These are phyloP conservation scores for Colletotrichum incanum DNA, from an alignment of 2,329 filamentous ascomycete species.

Conservation along the genomic window DNA sequence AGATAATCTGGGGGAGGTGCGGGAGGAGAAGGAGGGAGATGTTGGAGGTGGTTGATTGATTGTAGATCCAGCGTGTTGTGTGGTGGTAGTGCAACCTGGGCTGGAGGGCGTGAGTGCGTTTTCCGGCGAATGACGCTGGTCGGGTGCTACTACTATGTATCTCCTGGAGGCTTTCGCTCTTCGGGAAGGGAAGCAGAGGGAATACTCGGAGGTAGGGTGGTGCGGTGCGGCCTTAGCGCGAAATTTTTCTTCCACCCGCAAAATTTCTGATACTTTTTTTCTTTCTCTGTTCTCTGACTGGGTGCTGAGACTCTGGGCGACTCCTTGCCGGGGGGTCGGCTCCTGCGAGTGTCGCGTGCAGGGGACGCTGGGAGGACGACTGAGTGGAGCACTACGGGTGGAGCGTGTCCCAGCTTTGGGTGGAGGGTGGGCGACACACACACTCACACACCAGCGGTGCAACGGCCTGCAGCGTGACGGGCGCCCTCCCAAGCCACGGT, in stretches of 20 bases:
- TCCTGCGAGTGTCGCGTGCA: slow-evolving; percentile 39
- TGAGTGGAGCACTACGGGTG: slow-evolving; percentile 16
- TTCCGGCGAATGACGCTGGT: slow-evolving; percentile 44
- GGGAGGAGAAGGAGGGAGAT: slow-evolving; percentile 22
- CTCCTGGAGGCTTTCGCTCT: slow-evolving; percentile 13
- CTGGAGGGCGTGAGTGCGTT: slow-evolving; percentile 11
- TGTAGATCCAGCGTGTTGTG: slow-evolving; percentile 28
- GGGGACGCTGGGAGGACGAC: slow-evolving; percentile 6
- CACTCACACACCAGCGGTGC: background rate
- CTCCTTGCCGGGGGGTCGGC: slow-evolving; percentile 18
- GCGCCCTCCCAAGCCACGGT: slow-evolving; percentile 29
- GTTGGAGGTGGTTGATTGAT: slow-evolving; percentile 20
- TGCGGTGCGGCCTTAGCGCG: slow-evolving; percentile 37
- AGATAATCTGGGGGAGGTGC: slow-evolving; percentile 18
- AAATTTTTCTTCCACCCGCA: slow-evolving; percentile 38
- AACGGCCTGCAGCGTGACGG: slow-evolving; percentile 39
- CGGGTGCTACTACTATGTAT: slow-evolving; percentile 32
- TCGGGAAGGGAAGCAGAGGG: slow-evolving; percentile 28
- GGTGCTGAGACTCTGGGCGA: slow-evolving; percentile 29
- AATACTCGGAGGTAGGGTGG: slow-evolving; percentile 40
- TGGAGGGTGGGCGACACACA: background rate
- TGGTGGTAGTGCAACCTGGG: slow-evolving; percentile 3
- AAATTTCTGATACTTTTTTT: slow-evolving; percentile 37
- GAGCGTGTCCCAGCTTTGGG: slow-evolving; percentile 17
- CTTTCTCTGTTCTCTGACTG: slow-evolving; percentile 3